phyloP scores from a whole-genome alignment of 768 basidiomycete species.

The Rhizopogon vesiculosus region DNA sequence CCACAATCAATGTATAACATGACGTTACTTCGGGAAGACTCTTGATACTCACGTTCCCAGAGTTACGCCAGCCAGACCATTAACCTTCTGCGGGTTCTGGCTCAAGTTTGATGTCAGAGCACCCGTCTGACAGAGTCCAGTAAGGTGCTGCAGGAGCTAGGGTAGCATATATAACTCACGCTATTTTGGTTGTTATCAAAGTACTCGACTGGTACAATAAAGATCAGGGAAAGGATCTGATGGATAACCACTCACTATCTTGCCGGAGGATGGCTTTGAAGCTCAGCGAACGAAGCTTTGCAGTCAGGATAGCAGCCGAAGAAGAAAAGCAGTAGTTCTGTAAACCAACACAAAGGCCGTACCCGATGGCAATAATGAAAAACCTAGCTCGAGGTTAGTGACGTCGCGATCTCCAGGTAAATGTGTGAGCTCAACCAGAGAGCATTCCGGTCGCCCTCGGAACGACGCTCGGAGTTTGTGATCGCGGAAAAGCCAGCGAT shows the following conservation, averaged over 20 bases:
- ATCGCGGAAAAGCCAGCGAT: conserved; percentile 7
- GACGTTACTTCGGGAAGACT: neutral
- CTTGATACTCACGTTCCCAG: conserved; percentile 58
- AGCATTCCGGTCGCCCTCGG: neutral
- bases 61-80: conserved; percentile 83
- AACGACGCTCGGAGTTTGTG: neutral
- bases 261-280: conserved; percentile 41
- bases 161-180: neutral
- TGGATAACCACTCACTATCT: conserved; percentile 32
- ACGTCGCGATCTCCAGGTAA: conserved; percentile 22
- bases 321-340: conserved; percentile 32
- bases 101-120: conserved; percentile 73
- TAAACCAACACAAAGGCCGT: conserved; percentile 28
- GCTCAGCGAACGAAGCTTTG: conserved; percentile 31
- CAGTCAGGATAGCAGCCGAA: conserved; percentile 34
- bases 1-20: neutral
- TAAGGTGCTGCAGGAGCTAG: neutral
- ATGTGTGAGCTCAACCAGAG: conserved; percentile 16
- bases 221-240: too few species aligned
- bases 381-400: conserved; percentile 25
- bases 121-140: conserved; percentile 52
- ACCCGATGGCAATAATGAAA: conserved; percentile 32
- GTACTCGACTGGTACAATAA: conserved; percentile 21
- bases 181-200: conserved; percentile 40
- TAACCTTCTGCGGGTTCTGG: conserved; percentile 86